These are phyloP conservation scores for Zygosaccharomyces rouxii DNA, from an alignment of 805 yeast genomes.

Conservation along the genomic window DNA sequence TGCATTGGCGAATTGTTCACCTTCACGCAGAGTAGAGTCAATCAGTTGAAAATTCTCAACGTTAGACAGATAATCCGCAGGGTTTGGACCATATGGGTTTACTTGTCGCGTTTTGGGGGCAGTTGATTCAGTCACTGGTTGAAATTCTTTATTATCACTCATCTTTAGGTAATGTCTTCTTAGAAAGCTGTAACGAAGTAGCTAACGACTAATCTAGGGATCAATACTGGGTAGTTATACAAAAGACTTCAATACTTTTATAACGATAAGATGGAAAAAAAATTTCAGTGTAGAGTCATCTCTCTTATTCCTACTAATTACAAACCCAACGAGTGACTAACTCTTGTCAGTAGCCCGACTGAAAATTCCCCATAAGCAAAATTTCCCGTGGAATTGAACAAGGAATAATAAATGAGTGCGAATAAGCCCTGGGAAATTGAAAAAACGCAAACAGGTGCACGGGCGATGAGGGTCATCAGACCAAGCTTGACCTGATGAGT, in stretches of 20 bases:
- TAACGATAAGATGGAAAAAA: neutral
- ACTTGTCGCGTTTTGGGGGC: constrained; percentile 33
- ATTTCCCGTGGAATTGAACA: constrained; percentile 5
- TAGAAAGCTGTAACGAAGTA: too few relatives aligned
- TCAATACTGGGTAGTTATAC: neutral
- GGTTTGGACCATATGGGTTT: constrained; percentile 95
- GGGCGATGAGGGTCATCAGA: constrained; percentile 6
- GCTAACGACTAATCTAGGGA: too few relatives aligned
- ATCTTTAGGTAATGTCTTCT: neutral
- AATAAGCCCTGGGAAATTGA: neutral
- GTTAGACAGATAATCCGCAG: constrained; percentile 85
- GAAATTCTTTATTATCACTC: constrained; percentile 31
- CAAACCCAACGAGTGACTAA: constrained; percentile 3
- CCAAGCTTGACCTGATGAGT: neutral
- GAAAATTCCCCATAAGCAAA: neutral
- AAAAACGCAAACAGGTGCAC: constrained; percentile 6
- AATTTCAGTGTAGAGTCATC: constrained; percentile 3
- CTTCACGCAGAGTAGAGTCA: constrained; percentile 95
- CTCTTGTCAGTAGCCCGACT: neutral
- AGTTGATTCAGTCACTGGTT: constrained; percentile 43
- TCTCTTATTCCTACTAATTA: neutral
- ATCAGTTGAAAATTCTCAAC: constrained; percentile 85
- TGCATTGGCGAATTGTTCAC: constrained; percentile 98
- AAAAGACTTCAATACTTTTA: neutral
- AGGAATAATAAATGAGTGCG: neutral